Conservation (phyloP, 805 yeast genomes). For the Ogataea henricii region DNA sequence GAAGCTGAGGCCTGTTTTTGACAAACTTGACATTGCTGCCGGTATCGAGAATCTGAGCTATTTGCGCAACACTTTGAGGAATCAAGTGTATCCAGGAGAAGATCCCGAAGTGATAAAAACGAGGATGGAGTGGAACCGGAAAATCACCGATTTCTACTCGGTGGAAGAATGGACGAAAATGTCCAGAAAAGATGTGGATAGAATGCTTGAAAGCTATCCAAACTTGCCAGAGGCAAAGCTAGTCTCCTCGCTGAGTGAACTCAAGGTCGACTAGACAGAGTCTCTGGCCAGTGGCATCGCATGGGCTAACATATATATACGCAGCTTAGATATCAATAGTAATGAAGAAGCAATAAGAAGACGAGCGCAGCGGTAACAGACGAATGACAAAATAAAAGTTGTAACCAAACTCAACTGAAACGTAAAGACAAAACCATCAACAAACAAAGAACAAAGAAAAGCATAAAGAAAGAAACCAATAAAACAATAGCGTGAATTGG, state of each 20-base stretch:
- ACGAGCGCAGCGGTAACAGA: slow-evolving; percentile 2
- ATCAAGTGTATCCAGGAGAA: slow-evolving; percentile 43
- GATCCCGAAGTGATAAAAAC: slow-evolving; percentile 50
- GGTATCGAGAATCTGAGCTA: slow-evolving; percentile 64
- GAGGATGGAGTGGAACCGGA: slow-evolving; percentile 73
- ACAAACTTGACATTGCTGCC: slow-evolving; percentile 44
- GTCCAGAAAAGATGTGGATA: slow-evolving; percentile 37
- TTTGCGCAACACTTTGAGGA: slow-evolving; percentile 52
- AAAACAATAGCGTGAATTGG: too few relatives aligned
- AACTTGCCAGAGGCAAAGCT: slow-evolving; percentile 39
- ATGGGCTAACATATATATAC: too few relatives aligned
- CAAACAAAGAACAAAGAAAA: slow-evolving; percentile 6
- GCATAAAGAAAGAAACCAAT: slow-evolving; percentile 1
- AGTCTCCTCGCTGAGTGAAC: neutral
- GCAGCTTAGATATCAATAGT: too few relatives aligned
- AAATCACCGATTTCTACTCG: slow-evolving; percentile 59
- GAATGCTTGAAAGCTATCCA: slow-evolving; percentile 51
- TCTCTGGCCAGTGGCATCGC: too few relatives aligned
- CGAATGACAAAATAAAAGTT: neutral
- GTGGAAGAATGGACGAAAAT: slow-evolving; percentile 61
- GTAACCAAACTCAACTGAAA: neutral
- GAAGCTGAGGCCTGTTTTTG: slow-evolving; percentile 47
- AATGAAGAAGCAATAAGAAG: neutral
- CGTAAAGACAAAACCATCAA: slow-evolving; percentile 4
- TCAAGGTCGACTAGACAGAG: too few relatives aligned